Percentiles rank a stretch among this genome's conserved stretches.
Conservation (phyloP, 2,329 filamentous ascomycete species). For the Tolypocladium sp. region DNA sequence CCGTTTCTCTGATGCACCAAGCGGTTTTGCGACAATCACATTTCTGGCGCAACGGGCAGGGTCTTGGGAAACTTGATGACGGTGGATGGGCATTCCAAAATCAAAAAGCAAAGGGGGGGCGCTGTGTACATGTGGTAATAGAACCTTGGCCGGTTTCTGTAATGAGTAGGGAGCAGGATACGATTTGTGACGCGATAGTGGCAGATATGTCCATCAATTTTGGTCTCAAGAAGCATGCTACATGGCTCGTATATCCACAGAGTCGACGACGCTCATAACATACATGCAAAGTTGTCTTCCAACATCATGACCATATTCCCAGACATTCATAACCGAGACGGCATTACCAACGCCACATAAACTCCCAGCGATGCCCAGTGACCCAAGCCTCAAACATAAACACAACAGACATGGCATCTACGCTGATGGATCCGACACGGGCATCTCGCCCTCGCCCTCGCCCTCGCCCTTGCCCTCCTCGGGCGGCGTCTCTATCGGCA, state of each 20-base stretch:
- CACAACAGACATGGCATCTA: conserved; percentile 6
- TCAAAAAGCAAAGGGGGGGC: neutral
- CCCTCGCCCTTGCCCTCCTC: conserved; percentile 24
- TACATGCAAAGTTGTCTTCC: neutral
- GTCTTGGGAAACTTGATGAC: conserved; percentile 2
- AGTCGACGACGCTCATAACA: neutral
- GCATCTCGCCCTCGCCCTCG: conserved; percentile 15
- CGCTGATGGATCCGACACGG: conserved; percentile 36
- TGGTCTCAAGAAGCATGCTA: neutral
- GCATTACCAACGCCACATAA: conserved; percentile 1
- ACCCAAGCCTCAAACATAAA: neutral
- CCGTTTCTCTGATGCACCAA: neutral
- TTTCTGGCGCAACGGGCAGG: conserved; percentile 3
- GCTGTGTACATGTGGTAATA: conserved; percentile 3
- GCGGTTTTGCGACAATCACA: conserved; percentile 1
- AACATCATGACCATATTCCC: neutral
- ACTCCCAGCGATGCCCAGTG: conserved; percentile 1
- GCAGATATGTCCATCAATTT: neutral
- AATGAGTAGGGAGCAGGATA: neutral
- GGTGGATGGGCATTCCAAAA: neutral
- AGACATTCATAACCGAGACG: neutral
- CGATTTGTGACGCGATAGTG: neutral
- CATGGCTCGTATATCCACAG: neutral
- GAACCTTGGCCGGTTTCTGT: neutral
- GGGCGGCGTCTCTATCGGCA: conserved; percentile 51